These are phyloP conservation scores for Carpinus viminea DNA, from an alignment of 306 rosid genomes.

Conservation along the genomic window DNA sequence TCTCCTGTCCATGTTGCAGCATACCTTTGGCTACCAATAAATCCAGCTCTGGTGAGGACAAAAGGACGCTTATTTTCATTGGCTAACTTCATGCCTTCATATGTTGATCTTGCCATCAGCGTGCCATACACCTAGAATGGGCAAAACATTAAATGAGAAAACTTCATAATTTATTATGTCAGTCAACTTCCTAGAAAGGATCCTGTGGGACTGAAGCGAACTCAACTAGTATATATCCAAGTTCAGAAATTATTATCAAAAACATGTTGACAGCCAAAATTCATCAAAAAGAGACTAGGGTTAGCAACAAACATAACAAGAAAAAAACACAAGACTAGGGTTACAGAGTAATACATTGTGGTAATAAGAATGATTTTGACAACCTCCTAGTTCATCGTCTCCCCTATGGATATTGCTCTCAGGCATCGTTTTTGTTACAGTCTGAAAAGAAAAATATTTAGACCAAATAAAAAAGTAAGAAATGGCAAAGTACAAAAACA, in stretches of 20 bases:
- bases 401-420: constrained; percentile 85
- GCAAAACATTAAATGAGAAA: constrained; percentile 15
- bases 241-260: constrained; percentile 21
- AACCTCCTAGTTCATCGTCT: constrained; percentile 87
- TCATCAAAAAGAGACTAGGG: background rate
- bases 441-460: constrained; percentile 41
- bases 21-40: constrained; percentile 88
- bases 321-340: constrained; percentile 22
- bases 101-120: constrained; percentile 90
- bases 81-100: constrained; percentile 85
- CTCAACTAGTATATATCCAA: constrained; percentile 15
- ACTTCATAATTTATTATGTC: constrained; percentile 17
- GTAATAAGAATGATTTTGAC: constrained; percentile 81
- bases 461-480: background rate
- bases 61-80: constrained; percentile 77
- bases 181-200: constrained; percentile 22
- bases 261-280: background rate
- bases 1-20: constrained; percentile 99
- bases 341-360: constrained; percentile 69
- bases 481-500: background rate
- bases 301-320: background rate
- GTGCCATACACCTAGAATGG: constrained; percentile 74
- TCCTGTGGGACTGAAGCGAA: constrained; percentile 21
- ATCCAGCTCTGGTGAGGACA: constrained; percentile 97
- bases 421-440: constrained; percentile 89